Percentiles rank a stretch among this genome's conserved stretches.
Conservation (phyloP, 192 early-diverging fungal species). For the Backusella circina region DNA sequence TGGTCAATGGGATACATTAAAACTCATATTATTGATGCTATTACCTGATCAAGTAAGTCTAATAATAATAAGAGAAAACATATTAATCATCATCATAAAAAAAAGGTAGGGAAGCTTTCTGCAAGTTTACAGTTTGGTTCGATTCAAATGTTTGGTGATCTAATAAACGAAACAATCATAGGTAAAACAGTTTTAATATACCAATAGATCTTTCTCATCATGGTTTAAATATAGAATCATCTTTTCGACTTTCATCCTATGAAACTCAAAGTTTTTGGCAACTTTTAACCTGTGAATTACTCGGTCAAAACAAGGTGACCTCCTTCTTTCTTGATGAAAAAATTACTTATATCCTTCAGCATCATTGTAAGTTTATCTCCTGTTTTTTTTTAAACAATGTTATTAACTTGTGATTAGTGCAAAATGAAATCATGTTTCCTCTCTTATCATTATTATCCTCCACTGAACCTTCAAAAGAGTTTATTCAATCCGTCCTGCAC, state of each 20-base stretch:
- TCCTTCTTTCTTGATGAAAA: not conserved
- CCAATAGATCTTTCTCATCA: not conserved
- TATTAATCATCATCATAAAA: no score
- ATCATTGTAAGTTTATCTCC: not conserved
- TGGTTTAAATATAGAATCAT: not conserved
- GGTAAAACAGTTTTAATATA: not conserved
- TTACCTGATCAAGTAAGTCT: slow-evolving; percentile 19
- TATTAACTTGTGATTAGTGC: not conserved
- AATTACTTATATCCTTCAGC: not conserved
- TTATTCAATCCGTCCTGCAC: slow-evolving; percentile 2
- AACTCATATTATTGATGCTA: slow-evolving; percentile 8
- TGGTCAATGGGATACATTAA: not conserved
- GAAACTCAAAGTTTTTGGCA: slow-evolving; percentile 8
- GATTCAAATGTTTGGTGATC: slow-evolving; percentile 13
- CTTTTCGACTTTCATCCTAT: not conserved
- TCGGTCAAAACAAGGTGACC: not conserved
- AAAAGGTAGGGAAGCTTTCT: not conserved
- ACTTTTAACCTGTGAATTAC: not conserved
- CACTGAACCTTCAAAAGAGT: not conserved
- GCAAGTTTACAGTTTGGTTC: slow-evolving; percentile 9
- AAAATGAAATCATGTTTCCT: slow-evolving; percentile 4
- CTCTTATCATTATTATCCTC: not conserved
- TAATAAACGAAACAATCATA: not conserved
- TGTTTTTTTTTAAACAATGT: not conserved
- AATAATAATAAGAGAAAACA: not conserved